These are phyloP conservation scores for Ogataea trehaloabstinens DNA, from an alignment of 805 yeast genomes.

Conservation along the genomic window DNA sequence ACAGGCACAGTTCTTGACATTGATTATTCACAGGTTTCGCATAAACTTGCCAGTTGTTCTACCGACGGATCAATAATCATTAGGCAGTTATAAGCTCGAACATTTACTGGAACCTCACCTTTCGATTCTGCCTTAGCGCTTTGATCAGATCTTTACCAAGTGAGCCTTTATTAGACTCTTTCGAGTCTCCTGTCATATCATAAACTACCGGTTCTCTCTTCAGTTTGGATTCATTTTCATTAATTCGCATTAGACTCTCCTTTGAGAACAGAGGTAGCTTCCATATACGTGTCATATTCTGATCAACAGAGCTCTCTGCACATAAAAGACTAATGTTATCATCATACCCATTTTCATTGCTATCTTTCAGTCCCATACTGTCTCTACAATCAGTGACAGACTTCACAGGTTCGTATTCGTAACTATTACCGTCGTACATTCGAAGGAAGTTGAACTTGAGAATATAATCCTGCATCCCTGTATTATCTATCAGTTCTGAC, in stretches of 20 bases:
- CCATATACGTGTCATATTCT: constrained; percentile 28
- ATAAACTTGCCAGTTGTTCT: constrained; percentile 47
- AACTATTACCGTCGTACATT: constrained; percentile 26
- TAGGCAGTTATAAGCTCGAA: constrained; percentile 29
- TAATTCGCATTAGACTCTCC: constrained; percentile 27
- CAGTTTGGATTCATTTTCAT: constrained; percentile 21
- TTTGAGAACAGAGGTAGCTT: constrained; percentile 36
- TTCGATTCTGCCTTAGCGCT: constrained; percentile 17
- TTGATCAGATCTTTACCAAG: constrained; percentile 10
- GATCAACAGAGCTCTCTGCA: constrained; percentile 15
- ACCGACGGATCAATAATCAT: constrained; percentile 56
- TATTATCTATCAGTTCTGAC: constrained; percentile 53
- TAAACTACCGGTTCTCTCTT: constrained; percentile 10
- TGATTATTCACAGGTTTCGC: constrained; percentile 35
- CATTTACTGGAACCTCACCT: constrained; percentile 17
- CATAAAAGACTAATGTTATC: constrained; percentile 18
- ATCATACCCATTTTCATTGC: constrained; percentile 12
- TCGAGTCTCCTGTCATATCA: constrained; percentile 1
- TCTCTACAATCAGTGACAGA: constrained; percentile 22
- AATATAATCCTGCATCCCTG: constrained; percentile 56
- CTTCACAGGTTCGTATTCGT: constrained; percentile 38
- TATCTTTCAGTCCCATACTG: constrained; percentile 6
- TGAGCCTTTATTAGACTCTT: not conserved
- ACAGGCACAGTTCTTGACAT: constrained; percentile 60
- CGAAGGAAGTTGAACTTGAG: constrained; percentile 47